Evolutionary conservation across 2,329 filamentous ascomycete species (phyloP).

Genomic region (Claviceps quebecensis): DNA sequence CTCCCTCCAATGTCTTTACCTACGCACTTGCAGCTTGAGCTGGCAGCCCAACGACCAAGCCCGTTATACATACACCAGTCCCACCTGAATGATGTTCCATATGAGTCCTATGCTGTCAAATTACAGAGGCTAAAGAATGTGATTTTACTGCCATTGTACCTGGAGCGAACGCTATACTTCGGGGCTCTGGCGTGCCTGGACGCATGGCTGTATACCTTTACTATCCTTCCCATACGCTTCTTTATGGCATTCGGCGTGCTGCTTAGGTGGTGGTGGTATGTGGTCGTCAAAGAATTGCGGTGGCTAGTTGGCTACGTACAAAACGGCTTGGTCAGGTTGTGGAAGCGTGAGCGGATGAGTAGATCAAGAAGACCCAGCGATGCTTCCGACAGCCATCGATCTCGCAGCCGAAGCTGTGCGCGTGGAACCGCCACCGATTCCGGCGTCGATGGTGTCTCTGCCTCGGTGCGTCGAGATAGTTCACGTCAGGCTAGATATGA

Average conservation of each 20-base stretch:
- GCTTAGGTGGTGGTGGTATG: slow-evolving; percentile 61
- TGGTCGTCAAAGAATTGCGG: slow-evolving; percentile 54
- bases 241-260: slow-evolving; percentile 66
- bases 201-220: slow-evolving; percentile 93
- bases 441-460: not conserved
- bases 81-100: slow-evolving; percentile 47
- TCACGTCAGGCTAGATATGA: not conserved
- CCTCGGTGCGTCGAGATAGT: slow-evolving; percentile 5
- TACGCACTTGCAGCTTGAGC: slow-evolving; percentile 49
- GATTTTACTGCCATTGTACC: slow-evolving; percentile 61
- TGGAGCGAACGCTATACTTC: slow-evolving; percentile 78
- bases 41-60: slow-evolving; percentile 47
- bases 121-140: slow-evolving; percentile 87
- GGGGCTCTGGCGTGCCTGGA: slow-evolving; percentile 85
- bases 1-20: slow-evolving; percentile 53
- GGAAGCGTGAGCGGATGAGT: slow-evolving; percentile 41
- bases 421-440: slow-evolving; percentile 13
- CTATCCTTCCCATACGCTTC: slow-evolving; percentile 83
- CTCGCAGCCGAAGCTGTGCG: slow-evolving; percentile 23
- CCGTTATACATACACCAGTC: slow-evolving; percentile 53
- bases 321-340: slow-evolving; percentile 64
- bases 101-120: slow-evolving; percentile 86
- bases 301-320: slow-evolving; percentile 69
- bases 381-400: slow-evolving; percentile 23
- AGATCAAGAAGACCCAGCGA: slow-evolving; percentile 22